phyloP scores from a whole-genome alignment of 106 monocot species.

The Apostasia ramifera region DNA sequence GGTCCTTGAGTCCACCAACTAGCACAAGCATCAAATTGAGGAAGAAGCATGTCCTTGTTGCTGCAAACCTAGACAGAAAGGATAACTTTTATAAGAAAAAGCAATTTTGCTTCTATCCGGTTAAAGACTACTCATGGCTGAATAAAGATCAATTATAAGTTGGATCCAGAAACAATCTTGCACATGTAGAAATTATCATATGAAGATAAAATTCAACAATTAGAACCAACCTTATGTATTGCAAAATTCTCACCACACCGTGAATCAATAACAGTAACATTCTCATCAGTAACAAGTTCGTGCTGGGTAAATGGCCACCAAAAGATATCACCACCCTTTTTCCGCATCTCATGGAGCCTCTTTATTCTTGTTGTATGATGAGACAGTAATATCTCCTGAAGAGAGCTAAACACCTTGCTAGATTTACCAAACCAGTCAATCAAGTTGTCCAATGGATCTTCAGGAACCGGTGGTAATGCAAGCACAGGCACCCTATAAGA shows the following conservation, averaged over 20 bases:
- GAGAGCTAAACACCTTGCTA: slow-evolving; percentile 49
- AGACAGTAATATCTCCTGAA: slow-evolving; percentile 43
- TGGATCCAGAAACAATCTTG: neutral
- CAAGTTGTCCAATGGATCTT: slow-evolving; percentile 64
- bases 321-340: slow-evolving; percentile 60
- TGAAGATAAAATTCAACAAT: neutral
- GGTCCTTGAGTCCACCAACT: slow-evolving; percentile 99
- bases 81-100: neutral
- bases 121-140: no score
- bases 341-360: slow-evolving; percentile 60
- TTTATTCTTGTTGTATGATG: slow-evolving; percentile 56
- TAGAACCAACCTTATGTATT: slow-evolving; percentile 68
- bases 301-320: slow-evolving; percentile 99
- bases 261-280: slow-evolving; percentile 91
- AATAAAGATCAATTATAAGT: no score
- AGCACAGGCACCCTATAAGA: slow-evolving; percentile 60
- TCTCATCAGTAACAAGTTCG: slow-evolving; percentile 57
- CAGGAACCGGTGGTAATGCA: slow-evolving; percentile 65
- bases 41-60: slow-evolving; percentile 48
- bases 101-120: no score
- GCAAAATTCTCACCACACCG: slow-evolving; percentile 89
- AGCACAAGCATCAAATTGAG: slow-evolving; percentile 99
- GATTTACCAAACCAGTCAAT: slow-evolving; percentile 81
- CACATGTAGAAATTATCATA: neutral
- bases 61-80: slow-evolving; percentile 26